Evolutionary conservation across 1,284 basidiomycete species (phyloP).

Genomic region (Entoloma clypeatum): DNA sequence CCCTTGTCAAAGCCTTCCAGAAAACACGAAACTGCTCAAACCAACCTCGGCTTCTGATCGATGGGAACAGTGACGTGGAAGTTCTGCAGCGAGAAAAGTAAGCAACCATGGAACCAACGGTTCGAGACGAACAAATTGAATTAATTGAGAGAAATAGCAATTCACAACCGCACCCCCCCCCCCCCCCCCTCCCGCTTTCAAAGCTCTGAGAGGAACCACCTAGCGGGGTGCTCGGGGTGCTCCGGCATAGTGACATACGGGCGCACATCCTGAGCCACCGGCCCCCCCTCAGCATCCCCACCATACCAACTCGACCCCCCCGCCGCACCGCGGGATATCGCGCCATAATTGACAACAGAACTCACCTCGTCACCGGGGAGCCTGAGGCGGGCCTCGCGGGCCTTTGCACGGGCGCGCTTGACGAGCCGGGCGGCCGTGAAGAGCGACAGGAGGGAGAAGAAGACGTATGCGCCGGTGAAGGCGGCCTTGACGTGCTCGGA

Average conservation of each 20-base stretch:
- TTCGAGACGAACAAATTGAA: no score
- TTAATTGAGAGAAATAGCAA: no score
- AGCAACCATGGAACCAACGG: slow-evolving; percentile 16
- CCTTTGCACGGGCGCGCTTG: slow-evolving; percentile 41
- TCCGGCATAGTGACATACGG: slow-evolving; percentile 22
- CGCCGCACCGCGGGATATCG: slow-evolving; percentile 24
- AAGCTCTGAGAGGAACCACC: slow-evolving; percentile 30
- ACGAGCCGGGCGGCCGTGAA: slow-evolving; percentile 38
- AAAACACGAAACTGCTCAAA: no score
- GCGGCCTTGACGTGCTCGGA: slow-evolving; percentile 31
- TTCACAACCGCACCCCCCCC: slow-evolving; percentile 9
- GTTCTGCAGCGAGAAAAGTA: slow-evolving; percentile 23
- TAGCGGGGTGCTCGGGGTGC: slow-evolving; percentile 31
- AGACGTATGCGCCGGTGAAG: slow-evolving; percentile 43
- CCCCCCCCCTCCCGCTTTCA: slow-evolving; percentile 4
- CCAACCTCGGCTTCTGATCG: slow-evolving; percentile 30
- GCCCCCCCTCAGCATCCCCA: slow-evolving; percentile 13
- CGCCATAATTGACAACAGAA: slow-evolving; percentile 35
- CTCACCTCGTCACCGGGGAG: slow-evolving; percentile 59
- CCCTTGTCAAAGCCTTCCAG: no score
- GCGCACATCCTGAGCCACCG: slow-evolving; percentile 20
- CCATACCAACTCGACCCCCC: slow-evolving; percentile 13
- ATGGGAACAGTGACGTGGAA: slow-evolving; percentile 21
- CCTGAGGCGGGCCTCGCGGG: slow-evolving; percentile 41
- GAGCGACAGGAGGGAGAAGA: slow-evolving; percentile 42